Base-by-base conservation (phyloP, 257 asterid species). In the Solanum lycopersicoides region DNA sequence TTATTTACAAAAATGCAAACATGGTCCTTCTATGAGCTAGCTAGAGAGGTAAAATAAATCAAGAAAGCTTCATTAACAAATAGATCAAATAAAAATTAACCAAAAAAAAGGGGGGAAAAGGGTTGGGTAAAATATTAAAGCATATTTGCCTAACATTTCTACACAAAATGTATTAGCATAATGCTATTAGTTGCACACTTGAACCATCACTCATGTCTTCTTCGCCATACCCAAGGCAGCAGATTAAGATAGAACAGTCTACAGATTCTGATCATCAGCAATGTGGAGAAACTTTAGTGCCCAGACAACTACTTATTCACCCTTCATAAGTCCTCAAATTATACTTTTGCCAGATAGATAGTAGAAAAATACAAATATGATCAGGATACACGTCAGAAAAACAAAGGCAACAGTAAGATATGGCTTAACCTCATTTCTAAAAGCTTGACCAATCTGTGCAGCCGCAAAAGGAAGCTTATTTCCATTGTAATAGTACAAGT, bases 391-490 rank as follows among this genome's bases (percentile, higher is more conserved):
- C 69, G 32, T 82, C 44, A 82, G 11, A 20, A 82, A 9, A 80
- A 32, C 23, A 80, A 47, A 80, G 30, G 44, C 32, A 30, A 47
- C 63, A 87, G 9, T 39, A 28, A 50, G 44, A 50, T 47, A 42
- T 30, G 45, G 45, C 6, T 41, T 14, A 9, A 95, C 98, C 98
- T 95, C 98, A 84, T 95, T 95, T 83, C 97, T 88, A 66, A 93
- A 95, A 91, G 96, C 98, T 91, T 95, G 98, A 60, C 98, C 98
- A 90, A 95, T 93, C 92, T 93, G 98, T 79, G 98, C 98, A 83
- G 96, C 95, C 1, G 96, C 98, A 90, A 95, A 93, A 59, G 98
- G 98, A 83, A 95, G 94, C 90, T 95, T 95, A 91, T 92, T 93
- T 41, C 95, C 95, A 34, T 93, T 95, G 90, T 92, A 93, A 88